Evolutionary conservation across 2,329 filamentous ascomycete species (phyloP).

Genomic region (Ophiostoma perfectum): DNA sequence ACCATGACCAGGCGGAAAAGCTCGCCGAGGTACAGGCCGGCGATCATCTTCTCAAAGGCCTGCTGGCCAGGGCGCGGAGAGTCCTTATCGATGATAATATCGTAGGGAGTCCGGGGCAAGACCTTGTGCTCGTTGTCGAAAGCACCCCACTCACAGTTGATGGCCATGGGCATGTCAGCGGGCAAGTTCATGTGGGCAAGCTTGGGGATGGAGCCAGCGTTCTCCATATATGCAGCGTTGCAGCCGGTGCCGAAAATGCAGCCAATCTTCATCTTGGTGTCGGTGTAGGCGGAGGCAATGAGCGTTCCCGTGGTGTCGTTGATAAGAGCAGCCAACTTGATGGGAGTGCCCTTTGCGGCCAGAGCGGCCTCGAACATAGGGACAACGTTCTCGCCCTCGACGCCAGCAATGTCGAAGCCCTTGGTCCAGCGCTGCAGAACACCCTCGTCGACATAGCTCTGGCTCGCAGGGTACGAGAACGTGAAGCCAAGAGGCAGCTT

Average conservation of each 20-base stretch:
- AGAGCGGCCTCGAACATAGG: constrained; percentile 80
- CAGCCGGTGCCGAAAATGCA: constrained; percentile 98
- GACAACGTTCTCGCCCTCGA: constrained; percentile 86
- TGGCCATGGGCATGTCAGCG: constrained; percentile 78
- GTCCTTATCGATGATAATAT: constrained; percentile 80
- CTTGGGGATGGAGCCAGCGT: constrained; percentile 87
- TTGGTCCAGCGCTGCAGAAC: constrained; percentile 95
- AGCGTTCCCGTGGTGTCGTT: constrained; percentile 97
- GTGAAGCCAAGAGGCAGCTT: constrained; percentile 84
- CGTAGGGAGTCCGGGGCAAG: constrained; percentile 78
- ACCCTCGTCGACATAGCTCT: constrained; percentile 89
- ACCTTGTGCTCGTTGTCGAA: constrained; percentile 93
- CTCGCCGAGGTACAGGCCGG: constrained; percentile 88
- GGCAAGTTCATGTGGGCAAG: constrained; percentile 86
- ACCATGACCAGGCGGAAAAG: constrained; percentile 85
- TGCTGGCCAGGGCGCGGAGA: constrained; percentile 92
- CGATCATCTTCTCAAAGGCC: constrained; percentile 97
- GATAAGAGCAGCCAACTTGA: constrained; percentile 87
- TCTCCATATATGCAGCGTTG: constrained; percentile 97
- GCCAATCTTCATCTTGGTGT: constrained; percentile 84
- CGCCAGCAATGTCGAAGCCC: constrained; percentile 88
- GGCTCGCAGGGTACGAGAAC: constrained; percentile 90
- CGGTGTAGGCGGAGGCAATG: constrained; percentile 96
- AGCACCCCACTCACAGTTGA: constrained; percentile 97
- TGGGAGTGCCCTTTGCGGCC: constrained; percentile 63